Base-by-base conservation (phyloP, 2,329 filamentous ascomycete species). In the Acrocalymma vagum region DNA sequence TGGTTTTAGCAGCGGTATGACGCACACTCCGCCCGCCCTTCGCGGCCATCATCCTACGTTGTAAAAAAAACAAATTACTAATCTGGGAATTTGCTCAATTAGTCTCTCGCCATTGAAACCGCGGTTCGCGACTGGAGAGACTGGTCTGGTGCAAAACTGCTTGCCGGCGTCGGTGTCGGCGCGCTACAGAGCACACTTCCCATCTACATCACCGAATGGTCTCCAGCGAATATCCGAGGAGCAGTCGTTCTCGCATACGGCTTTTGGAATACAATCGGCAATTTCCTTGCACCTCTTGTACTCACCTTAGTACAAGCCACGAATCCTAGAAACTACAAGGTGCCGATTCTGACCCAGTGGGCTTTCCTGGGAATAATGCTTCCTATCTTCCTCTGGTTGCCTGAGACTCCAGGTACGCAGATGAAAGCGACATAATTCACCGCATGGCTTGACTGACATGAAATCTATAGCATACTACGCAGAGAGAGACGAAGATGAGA, bases 281-380 rank as follows among this genome's bases (percentile, higher is more conserved):
- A 33, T 16, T 33, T 33, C 18, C n/a, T 33, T 16, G 9, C 30
- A 8, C 15, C 15, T 5, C 10, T 33, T 16, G 30, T 33, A 4
- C 30, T 33, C 11, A 7, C 23, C 5, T 17, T 33, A 6, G 30
- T 33, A 10, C 30, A 33, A 14, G 15, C 20, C 13, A 4, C 30
- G 8, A 20, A 33, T 15, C 30, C 30, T 6, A 4, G 20, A 20
- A 33, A 33, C 30, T 33, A 33, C 16, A 33, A 33, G 14, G 17
- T 22, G 17, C 30, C 30, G 14, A 33, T 33, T 17, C 14, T 33
- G 17, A 33, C 30, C 4, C 30, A 33, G 18, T 33, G 30, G 30
- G 30, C 16, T n/a, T 33, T 33, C 20, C 23, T 33, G 30, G 30
- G 30, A 5, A 20, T 33, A 9, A 33, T 33, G 30, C 30, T 33